Evolutionary conservation across 2,329 filamentous ascomycete genomes (phyloP), one percentile per base, ranked within the genome.

Genomic region (Penicillium sp.): DNA sequence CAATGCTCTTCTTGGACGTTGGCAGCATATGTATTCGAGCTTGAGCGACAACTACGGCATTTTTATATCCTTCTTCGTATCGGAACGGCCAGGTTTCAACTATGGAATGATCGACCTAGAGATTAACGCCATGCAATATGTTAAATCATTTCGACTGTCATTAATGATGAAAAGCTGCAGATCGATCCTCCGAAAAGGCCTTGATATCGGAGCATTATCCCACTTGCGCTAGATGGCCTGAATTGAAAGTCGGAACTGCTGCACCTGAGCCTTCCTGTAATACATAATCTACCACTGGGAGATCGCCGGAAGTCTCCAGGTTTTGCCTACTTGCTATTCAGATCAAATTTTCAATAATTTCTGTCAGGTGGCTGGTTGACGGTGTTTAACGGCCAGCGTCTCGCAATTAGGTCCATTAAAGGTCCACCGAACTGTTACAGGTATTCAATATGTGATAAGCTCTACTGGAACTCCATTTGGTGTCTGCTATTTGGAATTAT

Each of bases 261-360:
- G 36, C n/a, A n/a, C 25, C 44, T 24, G 36, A 38, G 22, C 27
- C 20, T 46, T 33, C 35, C 41, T 13, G 59, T 62, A 48, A 38
- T 28, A 62, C 59, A 4, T 28, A 48, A 41, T 22, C 39, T 46
- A 8, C 57, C 55, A 62, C 28, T 57, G 16, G 53, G 56, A 51
- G 43, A 28, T 25, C 14, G n/a, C 41, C 51, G 54, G 49, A 57
- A 48, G 27, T 5, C 24, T 14, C n/a, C 39, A 44, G n/a, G 2
- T 24, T 38, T 20, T 13, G 14, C 5, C 31, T 33, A 14, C 4
- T 24, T 14, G 18, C 9, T 28, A 13, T 24, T 36, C 27, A 43
- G 42, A 28, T 0, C 35, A 14, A 35, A 13, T 3, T n/a, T 16
- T 6, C 5, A 31, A 24, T 24, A 16, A 25, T 11, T 25, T 8